Conservation (phyloP, 331 rosid genomes). For the Saraca asoca region DNA sequence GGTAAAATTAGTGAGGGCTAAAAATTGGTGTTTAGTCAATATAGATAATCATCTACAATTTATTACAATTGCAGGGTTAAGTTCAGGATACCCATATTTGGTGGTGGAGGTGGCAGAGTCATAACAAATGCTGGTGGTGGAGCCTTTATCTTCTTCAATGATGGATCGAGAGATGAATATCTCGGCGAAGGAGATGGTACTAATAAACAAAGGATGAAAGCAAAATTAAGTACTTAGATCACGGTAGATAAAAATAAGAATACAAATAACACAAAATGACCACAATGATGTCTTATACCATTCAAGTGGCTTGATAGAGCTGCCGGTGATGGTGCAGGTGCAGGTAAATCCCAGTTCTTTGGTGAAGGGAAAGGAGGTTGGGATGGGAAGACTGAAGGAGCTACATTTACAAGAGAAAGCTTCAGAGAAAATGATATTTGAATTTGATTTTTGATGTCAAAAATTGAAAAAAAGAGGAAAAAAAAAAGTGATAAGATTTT, state of each 20-base stretch:
- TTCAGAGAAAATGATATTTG: slow-evolving; percentile 28
- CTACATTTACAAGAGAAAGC: slow-evolving; percentile 33
- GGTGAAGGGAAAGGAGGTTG: slow-evolving; percentile 57
- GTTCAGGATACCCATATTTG: slow-evolving; percentile 62
- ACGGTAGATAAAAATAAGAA: slow-evolving; percentile 18
- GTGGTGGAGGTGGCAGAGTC: slow-evolving; percentile 87
- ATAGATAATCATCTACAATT: slow-evolving; percentile 17
- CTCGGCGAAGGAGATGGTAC: slow-evolving; percentile 60
- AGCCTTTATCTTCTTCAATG: slow-evolving; percentile 48
- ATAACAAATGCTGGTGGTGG: slow-evolving; percentile 65
- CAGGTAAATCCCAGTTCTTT: slow-evolving; percentile 35
- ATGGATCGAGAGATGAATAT: slow-evolving; percentile 64
- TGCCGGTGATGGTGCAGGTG: slow-evolving; percentile 63
- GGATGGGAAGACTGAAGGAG: slow-evolving; percentile 54
- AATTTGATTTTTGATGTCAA: slow-evolving; percentile 16
- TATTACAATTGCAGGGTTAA: slow-evolving; percentile 12
- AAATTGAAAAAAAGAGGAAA: background rate
- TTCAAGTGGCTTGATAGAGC: slow-evolving; percentile 44
- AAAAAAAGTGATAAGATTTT: no score
- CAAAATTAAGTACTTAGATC: slow-evolving; percentile 32
- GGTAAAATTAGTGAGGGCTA: no score
- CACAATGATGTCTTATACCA: slow-evolving; percentile 46
- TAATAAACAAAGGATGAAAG: slow-evolving; percentile 42
- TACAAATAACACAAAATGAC: slow-evolving; percentile 16
- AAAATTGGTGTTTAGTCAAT: no score